Evolutionary conservation across 495 filamentous ascomycete genomes (phyloP).

Genomic region (Talaromyces ruber): DNA sequence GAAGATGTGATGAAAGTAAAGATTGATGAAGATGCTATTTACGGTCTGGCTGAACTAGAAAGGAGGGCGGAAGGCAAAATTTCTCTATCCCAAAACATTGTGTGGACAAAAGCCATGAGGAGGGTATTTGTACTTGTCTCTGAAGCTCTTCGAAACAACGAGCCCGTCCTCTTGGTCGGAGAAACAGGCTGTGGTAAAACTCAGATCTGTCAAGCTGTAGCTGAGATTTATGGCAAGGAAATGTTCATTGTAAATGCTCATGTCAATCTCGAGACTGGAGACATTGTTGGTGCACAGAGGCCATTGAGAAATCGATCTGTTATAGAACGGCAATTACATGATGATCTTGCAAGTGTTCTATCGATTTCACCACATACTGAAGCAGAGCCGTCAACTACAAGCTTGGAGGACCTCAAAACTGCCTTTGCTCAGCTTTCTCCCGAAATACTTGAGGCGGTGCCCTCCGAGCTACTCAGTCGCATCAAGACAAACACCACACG

Average conservation of each 20-base stretch:
- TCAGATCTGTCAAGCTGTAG: slow-evolving; percentile 86
- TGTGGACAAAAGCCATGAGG: slow-evolving; percentile 94
- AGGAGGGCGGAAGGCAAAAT: slow-evolving; percentile 29
- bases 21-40: slow-evolving; percentile 66
- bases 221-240: slow-evolving; percentile 63
- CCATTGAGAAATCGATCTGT: slow-evolving; percentile 77
- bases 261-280: slow-evolving; percentile 93
- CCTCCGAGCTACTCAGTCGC: slow-evolving; percentile 34
- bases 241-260: slow-evolving; percentile 93
- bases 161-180: slow-evolving; percentile 88
- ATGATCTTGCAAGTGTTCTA: slow-evolving; percentile 49
- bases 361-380: slow-evolving; percentile 16
- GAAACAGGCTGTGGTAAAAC: slow-evolving; percentile 98
- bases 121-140: slow-evolving; percentile 79
- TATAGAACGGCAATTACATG: slow-evolving; percentile 54
- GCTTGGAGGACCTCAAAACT: slow-evolving; percentile 37
- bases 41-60: slow-evolving; percentile 53
- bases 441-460: slow-evolving; percentile 32
- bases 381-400: slow-evolving; percentile 17
- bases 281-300: slow-evolving; percentile 91
- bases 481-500: slow-evolving; percentile 55
- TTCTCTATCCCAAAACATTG: slow-evolving; percentile 47
- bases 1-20: slow-evolving; percentile 86
- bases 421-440: slow-evolving; percentile 33
- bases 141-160: slow-evolving; percentile 77